Evolutionary conservation across 2,329 filamentous ascomycete genomes (phyloP), one percentile per base, ranked within the genome.

Genomic region (Phyllachora maydis): DNA sequence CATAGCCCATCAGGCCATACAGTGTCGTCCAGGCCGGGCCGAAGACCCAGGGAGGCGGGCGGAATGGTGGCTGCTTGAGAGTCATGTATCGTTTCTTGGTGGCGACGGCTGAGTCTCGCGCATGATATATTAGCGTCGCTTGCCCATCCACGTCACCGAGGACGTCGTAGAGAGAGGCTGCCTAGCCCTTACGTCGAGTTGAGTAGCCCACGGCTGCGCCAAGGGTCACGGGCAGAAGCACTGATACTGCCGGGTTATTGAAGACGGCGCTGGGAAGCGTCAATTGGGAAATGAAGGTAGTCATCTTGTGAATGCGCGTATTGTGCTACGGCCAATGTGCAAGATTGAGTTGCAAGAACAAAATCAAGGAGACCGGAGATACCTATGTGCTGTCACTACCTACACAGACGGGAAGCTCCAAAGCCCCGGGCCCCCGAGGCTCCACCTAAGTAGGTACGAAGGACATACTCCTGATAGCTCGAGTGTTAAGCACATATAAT

Each of bases 1-100:
- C 74, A 46, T 88, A 93, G 28, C 85, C 85, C 79, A 92, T 93
- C 11, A 76, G 45, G 2, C 61, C 66, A 38, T 75, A 75, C n/a
- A 74, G 58, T 16, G 59, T 27, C 3, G 65, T 73, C 69, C 69
- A 75, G 13, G 61, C 61, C 3, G 69, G 69, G 2, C 64, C 67
- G 33, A 74, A 75, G 28, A 68, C 50, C 38, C 52, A 55, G 8
- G 65, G 53, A 0, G 70, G 67, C 2, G 70, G 70, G 8, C 59
- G 55, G 26, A 62, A 50, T 1, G 65, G 65, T 8, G 70, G 70
- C 41, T 83, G 77, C 43, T 67, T 72, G 29, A 83, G 51, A 3
- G 57, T 52, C 23, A 56, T 42, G 43, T 82, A 82, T 21, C 26
- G 19, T 55, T 67, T 32, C 59, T 58, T 38, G 71, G 55, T 13